Evolutionary conservation across 441 rosid genomes (phyloP).

Genomic region (Breynia disticha): DNA sequence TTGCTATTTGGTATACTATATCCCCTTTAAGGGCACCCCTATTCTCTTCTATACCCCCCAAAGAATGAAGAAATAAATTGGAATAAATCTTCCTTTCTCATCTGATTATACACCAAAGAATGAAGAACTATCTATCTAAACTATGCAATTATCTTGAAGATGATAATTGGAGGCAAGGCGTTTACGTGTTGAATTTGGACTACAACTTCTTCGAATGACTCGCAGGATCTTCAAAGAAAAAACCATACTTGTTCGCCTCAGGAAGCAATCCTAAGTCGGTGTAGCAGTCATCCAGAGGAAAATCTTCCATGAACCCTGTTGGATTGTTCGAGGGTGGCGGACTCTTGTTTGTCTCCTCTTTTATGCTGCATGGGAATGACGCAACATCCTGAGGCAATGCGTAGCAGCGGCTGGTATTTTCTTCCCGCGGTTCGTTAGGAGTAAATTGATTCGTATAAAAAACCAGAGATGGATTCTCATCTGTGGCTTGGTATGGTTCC

Average conservation of each 20-base stretch:
- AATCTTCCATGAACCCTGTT: too few species aligned
- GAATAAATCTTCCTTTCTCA: too few species aligned
- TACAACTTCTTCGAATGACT: background rate
- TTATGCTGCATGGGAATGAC: conserved; percentile 1
- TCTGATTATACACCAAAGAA: too few species aligned
- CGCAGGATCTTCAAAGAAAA: conserved; percentile 14
- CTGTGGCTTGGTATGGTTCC: conserved; percentile 21
- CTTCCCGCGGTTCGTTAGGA: conserved; percentile 31
- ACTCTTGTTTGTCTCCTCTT: background rate
- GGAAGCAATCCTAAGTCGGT: conserved; percentile 27
- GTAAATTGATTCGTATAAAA: conserved; percentile 44
- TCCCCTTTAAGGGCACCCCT: too few species aligned
- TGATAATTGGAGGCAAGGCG: too few species aligned
- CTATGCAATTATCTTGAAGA: too few species aligned
- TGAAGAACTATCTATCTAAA: too few species aligned
- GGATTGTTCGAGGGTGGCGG: background rate
- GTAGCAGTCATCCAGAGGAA: conserved; percentile 25
- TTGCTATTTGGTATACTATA: too few species aligned
- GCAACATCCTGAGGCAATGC: conserved; percentile 16
- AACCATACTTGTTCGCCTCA: conserved; percentile 18
- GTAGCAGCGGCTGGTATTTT: conserved; percentile 18
- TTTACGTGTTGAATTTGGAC: too few species aligned
- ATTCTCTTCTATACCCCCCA: too few species aligned
- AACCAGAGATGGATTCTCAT: conserved; percentile 46
- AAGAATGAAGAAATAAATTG: too few species aligned